Base-by-base conservation (phyloP, 306 rosid genomes). In the Quercus mongolica region DNA sequence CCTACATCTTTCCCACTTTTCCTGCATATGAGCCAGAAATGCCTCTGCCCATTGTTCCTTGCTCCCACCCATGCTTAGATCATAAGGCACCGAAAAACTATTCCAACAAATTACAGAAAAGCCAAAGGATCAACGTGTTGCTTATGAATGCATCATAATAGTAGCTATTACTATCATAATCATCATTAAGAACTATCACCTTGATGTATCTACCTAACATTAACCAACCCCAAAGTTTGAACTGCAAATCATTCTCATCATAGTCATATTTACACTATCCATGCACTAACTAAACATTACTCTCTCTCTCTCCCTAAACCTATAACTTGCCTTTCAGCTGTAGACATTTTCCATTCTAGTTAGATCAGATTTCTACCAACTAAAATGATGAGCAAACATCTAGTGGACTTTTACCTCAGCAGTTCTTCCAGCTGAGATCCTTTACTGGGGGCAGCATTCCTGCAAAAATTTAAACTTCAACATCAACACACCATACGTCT, bases 41-140 rank as follows among this genome's bases (percentile, higher is more conserved):
- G 82, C 82, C 84, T 81, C 84, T 25, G 91, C 97, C 98, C 98
- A 92, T 74, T 85, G 59, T 82, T 94, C 97, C 68, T 82, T 89
- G 73, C 86, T 80, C 86, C 90, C 98, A 80, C 90, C 77, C 77
- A 80, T 75, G 94, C 98, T 94, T 62, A 92, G 83, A 69, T 86
- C 92, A 44, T 84, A 94, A 33, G 98, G 98, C 86, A 90, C 94
- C 2, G 98, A 38, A 89, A 92, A 94, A 67, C 96, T 92, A 82
- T 77, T 83, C 46, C 76, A 52, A 69, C 85, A 87, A 62, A 79
- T 57, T 74, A 55, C 31, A 57, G 25, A n/a, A 33, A 65, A 73
- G 15, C 18, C 13, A 71, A 15, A 68, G 64, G 56, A 73, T 85
- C 75, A 83, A 64, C 71, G 21, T 63, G 76, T 46, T 63, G 63